Percentiles rank a stretch among this genome's conserved stretches.
phyloP scores from a whole-genome alignment of 805 yeast species.

The Danielia reshetovae region DNA sequence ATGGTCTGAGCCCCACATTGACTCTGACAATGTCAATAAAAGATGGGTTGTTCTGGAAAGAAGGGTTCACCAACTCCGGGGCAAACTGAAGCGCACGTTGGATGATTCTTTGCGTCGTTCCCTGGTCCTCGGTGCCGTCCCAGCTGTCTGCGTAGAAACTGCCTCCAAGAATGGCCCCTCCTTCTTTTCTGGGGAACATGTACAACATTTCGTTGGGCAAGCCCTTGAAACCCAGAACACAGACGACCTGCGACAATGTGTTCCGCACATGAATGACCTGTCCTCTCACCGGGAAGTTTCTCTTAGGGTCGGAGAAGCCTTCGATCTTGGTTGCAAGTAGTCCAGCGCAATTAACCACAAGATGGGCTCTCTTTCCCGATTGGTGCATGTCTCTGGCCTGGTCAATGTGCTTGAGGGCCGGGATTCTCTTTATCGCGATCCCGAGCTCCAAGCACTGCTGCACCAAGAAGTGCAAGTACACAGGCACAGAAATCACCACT shows the following conservation, averaged over 20 bases:
- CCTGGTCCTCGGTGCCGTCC: conserved; percentile 29
- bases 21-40: conserved; percentile 28
- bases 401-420: conserved; percentile 36
- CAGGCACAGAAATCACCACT: conserved; percentile 55
- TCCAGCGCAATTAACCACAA: conserved; percentile 60
- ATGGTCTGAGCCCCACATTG: conserved; percentile 38
- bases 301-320: conserved; percentile 42
- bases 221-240: conserved; percentile 32
- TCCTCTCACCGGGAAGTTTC: conserved; percentile 54
- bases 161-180: conserved; percentile 61
- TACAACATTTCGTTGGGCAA: conserved; percentile 46
- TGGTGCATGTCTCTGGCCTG: conserved; percentile 37
- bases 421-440: conserved; percentile 42
- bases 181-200: conserved; percentile 68
- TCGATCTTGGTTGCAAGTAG: conserved; percentile 40
- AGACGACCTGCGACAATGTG: conserved; percentile 24
- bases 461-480: conserved; percentile 51
- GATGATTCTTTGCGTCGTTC: conserved; percentile 45
- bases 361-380: conserved; percentile 30
- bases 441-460: conserved; percentile 45
- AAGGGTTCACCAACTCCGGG: conserved; percentile 34
- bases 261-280: conserved; percentile 54
- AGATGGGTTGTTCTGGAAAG: conserved; percentile 22
- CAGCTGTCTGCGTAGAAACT: conserved; percentile 19
- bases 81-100: conserved; percentile 40